Conservation (phyloP, 305 asterid species). For the Fraxinus dipetala region DNA sequence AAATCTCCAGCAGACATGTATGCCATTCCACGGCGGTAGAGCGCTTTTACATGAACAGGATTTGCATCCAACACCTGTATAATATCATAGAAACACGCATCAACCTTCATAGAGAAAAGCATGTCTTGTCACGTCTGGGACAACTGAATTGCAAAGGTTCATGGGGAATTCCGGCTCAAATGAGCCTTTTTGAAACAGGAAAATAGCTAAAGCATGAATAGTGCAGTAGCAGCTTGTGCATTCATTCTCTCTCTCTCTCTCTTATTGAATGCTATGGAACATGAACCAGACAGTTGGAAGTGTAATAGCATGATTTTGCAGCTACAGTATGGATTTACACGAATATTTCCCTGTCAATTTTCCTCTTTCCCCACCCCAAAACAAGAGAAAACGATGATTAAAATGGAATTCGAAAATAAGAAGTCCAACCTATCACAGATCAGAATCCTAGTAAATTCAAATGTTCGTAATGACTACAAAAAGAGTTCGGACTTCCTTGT, state of each 20-base stretch:
- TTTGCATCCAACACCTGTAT: constrained; percentile 78
- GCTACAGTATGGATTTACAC: background rate
- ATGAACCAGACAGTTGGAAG: background rate
- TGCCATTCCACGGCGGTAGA: constrained; percentile 97
- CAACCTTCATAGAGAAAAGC: background rate
- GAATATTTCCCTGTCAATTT: background rate
- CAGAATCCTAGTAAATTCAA: background rate
- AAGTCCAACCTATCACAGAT: background rate
- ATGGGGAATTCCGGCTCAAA: background rate
- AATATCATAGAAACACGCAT: constrained; percentile 9
- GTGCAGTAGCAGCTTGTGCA: background rate
- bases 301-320: background rate
- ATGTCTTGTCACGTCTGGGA: background rate
- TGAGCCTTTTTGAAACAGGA: background rate
- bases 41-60: constrained; percentile 90
- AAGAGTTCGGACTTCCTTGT: background rate
- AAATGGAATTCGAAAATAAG: background rate
- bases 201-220: background rate
- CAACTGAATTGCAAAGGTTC: background rate
- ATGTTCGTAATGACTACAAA: background rate
- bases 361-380: background rate
- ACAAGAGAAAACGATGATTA: background rate
- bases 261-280: background rate
- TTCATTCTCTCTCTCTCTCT: background rate
- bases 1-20: constrained; percentile 77